Base-by-base conservation (phyloP, 129 eudicot genomes). In the Artemisia annua region DNA sequence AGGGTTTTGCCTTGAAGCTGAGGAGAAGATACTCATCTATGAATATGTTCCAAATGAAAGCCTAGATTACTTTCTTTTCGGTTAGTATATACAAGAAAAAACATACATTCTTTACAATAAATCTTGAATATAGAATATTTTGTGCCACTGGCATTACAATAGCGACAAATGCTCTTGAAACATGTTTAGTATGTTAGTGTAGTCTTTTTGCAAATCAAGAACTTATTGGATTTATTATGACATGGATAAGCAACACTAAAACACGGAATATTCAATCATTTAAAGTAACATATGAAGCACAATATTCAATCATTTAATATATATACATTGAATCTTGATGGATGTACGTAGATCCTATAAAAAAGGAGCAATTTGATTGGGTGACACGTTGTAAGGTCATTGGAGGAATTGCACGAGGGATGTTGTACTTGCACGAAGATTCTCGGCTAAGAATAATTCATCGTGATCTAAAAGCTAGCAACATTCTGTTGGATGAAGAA, bases 21-120 rank as follows among this genome's bases (percentile, higher is more conserved):
- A 73, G 1, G 83, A 79, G 30, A 79, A 79, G 66, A 46, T 79
- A 44, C 71, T 79, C 74, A 72, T 79, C 15, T 79, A 79, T 48
- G 82, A 78, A 63, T 72, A 66, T 64, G 82, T 78, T 9, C 55
- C 82, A 50, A 78, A 78, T 68, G 53, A 73, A 48, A 79, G 79
- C 19, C 83, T 79, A 26, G 79, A 79, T 35, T 73, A 72, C 66
- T 56, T 79, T 65, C 74, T 79, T 11, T 77, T 77, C 16, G 46
- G 81, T 77, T 22, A 5, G 76, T 32, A 3, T 28, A 3, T 28
- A 28, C 32, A 28, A 28, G 32, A 3, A 26, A 3, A 28, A 28
- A 28, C 32, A 28, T 28, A 28, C 5, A 3, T 28, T 28, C 32
- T 28, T 3, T 3, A 4, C 0, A 28, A 26, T 26, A 28, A 28